Evolutionary conservation across 1,284 basidiomycete species (phyloP), one percentile per base, ranked within the genome.

Genomic region (Fomitiporia mediterranea): DNA sequence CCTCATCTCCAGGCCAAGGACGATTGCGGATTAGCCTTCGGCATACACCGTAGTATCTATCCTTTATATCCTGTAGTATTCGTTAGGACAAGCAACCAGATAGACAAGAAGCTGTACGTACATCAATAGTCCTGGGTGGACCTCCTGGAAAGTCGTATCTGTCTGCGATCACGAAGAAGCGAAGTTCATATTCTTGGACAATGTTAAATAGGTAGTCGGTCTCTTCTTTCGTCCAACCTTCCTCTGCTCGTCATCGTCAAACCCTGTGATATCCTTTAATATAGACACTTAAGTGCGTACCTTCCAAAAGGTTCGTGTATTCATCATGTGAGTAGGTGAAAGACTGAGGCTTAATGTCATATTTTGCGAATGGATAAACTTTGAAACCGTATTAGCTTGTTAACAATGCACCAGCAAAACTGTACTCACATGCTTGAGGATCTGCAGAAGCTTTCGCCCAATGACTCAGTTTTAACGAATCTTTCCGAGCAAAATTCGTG

Each of bases 1-100:
- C 72, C 62, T 93, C 89, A 65, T 94, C 91, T 1, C 85, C 88
- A 6, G 83, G 74, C 84, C 86, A 89, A 11, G 92, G 90, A 39
- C 94, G 77, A 59, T 84, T 91, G 44, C 92, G 80, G 34, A 98
- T 80, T 21, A 99, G 80, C 56, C 91, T 89, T 32, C 96, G 83
- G 68, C 94, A 97, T 21, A 97, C 89, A 52, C 90, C 86, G 67
- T 91, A 98, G 68, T 99, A 99, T 34, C 97, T 77, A 60, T 94
- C 91, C 74, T 99, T 98, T 65, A 99, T 73, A 60, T 98, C 95
- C 91, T 97, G 67, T 35, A 23, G 2, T 55, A 35, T 56, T 30
- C 34, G 37, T 5, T 13, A 13, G 37, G 43, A 5, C 50, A 37
- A 17, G 23, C 23, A 2, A 49, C n/a, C n/a, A n/a, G n/a, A n/a